phyloP scores from a whole-genome alignment of 305 asterid species.

The Solanum hybrid region DNA sequence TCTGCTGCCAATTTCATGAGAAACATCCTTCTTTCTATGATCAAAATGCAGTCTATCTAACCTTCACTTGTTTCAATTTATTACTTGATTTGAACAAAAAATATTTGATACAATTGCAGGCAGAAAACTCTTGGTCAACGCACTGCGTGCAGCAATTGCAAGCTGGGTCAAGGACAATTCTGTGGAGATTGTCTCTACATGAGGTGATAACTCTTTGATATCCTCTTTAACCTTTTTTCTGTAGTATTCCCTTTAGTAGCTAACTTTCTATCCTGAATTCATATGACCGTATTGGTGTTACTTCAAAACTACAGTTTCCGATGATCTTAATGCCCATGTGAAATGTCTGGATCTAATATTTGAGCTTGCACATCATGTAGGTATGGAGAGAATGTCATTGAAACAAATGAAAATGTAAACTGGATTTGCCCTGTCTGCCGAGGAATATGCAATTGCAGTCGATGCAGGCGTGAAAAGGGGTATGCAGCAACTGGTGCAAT shows the following conservation, averaged over 20 bases:
- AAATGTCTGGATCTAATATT: neutral
- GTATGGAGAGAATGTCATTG: conserved; percentile 63
- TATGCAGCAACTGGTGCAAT: conserved; percentile 54
- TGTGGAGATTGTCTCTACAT: no score
- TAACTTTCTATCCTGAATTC: neutral
- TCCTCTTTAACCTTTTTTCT: neutral
- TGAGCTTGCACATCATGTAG: conserved; percentile 16
- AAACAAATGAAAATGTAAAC: conserved; percentile 39
- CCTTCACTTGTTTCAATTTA: neutral
- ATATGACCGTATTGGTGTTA: neutral
- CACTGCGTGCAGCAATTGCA: no score
- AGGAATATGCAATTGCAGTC: conserved; percentile 71
- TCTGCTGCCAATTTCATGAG: neutral
- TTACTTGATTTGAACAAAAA: no score
- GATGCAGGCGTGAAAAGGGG: conserved; percentile 57
- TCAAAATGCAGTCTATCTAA: neutral
- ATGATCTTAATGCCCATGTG: neutral
- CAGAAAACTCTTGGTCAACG: no score
- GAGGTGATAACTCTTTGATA: no score
- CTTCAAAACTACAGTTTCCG: neutral
- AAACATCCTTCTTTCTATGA: neutral
- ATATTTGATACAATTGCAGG: no score
- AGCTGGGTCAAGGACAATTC: no score
- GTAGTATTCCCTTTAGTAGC: neutral
- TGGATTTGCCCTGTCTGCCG: conserved; percentile 76